phyloP scores from a whole-genome alignment of 2,329 filamentous ascomycete species.

The Pezicula radicicola region DNA sequence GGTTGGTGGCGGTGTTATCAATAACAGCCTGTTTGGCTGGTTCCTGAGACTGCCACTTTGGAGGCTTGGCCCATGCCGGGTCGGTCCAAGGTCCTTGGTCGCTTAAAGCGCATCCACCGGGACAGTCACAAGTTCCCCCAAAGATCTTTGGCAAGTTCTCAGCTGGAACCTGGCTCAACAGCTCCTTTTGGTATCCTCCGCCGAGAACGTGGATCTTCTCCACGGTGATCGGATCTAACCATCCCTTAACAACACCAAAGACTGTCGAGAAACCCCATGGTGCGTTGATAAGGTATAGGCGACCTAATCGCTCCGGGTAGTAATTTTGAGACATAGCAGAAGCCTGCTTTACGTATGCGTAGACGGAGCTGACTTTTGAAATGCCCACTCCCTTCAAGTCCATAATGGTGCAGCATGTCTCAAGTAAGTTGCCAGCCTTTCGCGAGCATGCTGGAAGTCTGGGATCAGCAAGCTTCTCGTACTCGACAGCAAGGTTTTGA shows the following conservation, averaged over 20 bases:
- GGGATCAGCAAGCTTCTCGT: slow-evolving; percentile 92
- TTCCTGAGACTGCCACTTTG: slow-evolving; percentile 58
- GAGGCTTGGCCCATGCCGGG: slow-evolving; percentile 59
- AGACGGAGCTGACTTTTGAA: slow-evolving; percentile 76
- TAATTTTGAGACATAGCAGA: slow-evolving; percentile 96
- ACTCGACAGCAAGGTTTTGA: slow-evolving; percentile 93
- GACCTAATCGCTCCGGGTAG: slow-evolving; percentile 95
- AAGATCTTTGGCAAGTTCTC: slow-evolving; percentile 89
- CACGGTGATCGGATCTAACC: slow-evolving; percentile 95
- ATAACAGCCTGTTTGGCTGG: slow-evolving; percentile 32
- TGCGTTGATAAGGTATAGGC: slow-evolving; percentile 96
- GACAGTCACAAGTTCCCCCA: slow-evolving; percentile 79
- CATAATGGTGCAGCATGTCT: slow-evolving; percentile 98
- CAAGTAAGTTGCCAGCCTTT: slow-evolving; percentile 83
- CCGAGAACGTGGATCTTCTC: slow-evolving; percentile 93
- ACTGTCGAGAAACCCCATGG: slow-evolving; percentile 91
- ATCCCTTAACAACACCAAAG: slow-evolving; percentile 85
- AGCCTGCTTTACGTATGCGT: slow-evolving; percentile 81
- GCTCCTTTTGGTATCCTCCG: slow-evolving; percentile 74
- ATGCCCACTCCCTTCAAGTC: slow-evolving; percentile 94
- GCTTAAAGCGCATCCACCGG: slow-evolving; percentile 79
- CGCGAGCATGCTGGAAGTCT: slow-evolving; percentile 93
- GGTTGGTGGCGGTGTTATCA: slow-evolving; percentile 29
- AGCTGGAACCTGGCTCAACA: slow-evolving; percentile 78
- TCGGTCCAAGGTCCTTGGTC: slow-evolving; percentile 91